Percentiles rank a stretch among this genome's conserved stretches.
Conservation (phyloP, 2,329 filamentous ascomycete species). For the Didymella segeticola region DNA sequence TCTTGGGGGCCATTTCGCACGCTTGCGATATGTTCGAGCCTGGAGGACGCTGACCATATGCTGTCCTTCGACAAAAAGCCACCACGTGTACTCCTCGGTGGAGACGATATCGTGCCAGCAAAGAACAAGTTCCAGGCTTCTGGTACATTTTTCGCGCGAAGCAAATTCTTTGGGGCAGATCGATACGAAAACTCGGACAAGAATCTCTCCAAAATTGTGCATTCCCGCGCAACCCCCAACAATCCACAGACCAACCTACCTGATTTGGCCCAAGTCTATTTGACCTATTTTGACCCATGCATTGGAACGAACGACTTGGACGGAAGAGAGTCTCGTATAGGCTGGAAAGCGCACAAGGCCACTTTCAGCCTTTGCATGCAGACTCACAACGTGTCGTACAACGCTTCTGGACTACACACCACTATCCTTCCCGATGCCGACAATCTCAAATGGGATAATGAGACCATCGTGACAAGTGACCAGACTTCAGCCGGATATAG, state of each 20-base stretch:
- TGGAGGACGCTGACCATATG: not conserved
- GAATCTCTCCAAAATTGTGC: not conserved
- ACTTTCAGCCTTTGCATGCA: not conserved
- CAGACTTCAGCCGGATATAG: not conserved
- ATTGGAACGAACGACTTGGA: not conserved
- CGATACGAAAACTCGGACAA: not conserved
- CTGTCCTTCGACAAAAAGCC: no score
- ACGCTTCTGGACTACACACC: not conserved
- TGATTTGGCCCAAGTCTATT: not conserved
- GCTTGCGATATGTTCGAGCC: not conserved
- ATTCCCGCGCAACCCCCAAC: not conserved
- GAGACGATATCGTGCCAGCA: no score
- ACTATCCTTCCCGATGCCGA: not conserved
- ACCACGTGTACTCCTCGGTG: no score
- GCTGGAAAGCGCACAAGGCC: not conserved
- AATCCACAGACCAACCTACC: not conserved
- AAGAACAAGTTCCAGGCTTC: no score
- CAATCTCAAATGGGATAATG: not conserved
- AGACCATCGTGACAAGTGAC: not conserved
- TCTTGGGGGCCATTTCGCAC: not conserved
- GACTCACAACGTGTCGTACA: not conserved
- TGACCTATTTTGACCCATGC: not conserved
- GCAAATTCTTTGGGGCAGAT: not conserved
- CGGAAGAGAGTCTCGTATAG: not conserved
- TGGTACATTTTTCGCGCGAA: no score